Evolutionary conservation across 2,329 filamentous ascomycete species (phyloP).

Genomic region (Diaporthe vexans): DNA sequence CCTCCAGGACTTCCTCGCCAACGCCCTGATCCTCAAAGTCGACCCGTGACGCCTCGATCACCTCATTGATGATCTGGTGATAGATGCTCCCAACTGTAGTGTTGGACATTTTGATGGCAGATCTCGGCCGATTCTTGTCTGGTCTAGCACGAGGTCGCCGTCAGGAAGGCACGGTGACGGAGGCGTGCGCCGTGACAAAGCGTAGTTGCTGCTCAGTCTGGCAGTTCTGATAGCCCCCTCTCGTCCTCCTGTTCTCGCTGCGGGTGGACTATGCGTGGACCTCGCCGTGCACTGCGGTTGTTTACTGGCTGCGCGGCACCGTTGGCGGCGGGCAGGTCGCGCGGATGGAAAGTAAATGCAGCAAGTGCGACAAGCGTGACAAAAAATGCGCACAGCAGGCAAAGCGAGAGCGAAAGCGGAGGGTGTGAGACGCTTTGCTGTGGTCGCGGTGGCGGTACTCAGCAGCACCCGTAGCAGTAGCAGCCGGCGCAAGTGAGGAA

Average conservation of each 20-base stretch:
- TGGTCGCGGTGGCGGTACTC: slow-evolving; percentile 1
- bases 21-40: slow-evolving; percentile 98
- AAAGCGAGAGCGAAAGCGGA: slow-evolving; percentile 8
- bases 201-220: slow-evolving; percentile 9
- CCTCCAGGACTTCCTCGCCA: slow-evolving; percentile 86
- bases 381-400: not conserved
- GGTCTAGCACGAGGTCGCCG: not conserved
- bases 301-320: not conserved
- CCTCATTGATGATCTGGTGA: slow-evolving; percentile 81
- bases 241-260: not conserved
- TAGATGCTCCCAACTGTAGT: slow-evolving; percentile 82
- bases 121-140: not conserved
- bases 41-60: slow-evolving; percentile 91
- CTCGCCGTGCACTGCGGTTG: slow-evolving; percentile 6
- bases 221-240: not conserved
- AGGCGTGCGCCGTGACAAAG: not conserved
- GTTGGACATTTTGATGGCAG: slow-evolving; percentile 67
- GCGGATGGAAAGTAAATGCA: not conserved
- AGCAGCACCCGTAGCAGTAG: not conserved
- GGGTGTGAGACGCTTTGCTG: slow-evolving; percentile 8
- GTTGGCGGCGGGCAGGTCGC: not conserved
- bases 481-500: slow-evolving; percentile 3
- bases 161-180: not conserved
- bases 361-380: not conserved
- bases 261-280: not conserved